Evolutionary conservation across 495 filamentous ascomycete genomes (phyloP).

Genomic region (Baudoinia panamericana): DNA sequence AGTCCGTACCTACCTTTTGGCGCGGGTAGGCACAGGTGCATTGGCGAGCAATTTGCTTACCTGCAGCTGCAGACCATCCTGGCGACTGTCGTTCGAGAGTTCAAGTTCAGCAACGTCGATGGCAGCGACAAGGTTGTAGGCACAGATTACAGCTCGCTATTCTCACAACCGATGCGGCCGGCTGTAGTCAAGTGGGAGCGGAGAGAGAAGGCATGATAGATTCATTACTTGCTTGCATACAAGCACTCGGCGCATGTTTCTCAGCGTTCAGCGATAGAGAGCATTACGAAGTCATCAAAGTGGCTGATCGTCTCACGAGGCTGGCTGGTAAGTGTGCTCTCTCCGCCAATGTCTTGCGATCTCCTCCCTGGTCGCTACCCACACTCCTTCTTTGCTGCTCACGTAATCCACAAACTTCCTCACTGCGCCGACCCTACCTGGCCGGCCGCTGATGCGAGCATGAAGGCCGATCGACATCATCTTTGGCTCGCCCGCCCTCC

Average conservation of each 20-base stretch:
- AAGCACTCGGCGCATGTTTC: too few relatives aligned
- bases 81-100: constrained; percentile 60
- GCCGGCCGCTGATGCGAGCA: constrained; percentile 4
- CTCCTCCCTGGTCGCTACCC: constrained; percentile 7
- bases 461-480: constrained; percentile 5
- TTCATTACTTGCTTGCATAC: not conserved
- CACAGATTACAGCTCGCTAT: constrained; percentile 60
- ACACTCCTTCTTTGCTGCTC: not conserved
- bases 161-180: constrained; percentile 21
- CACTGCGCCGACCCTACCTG: not conserved
- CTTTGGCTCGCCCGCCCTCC: constrained; percentile 1
- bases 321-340: not conserved
- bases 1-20: constrained; percentile 93
- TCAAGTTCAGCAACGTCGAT: constrained; percentile 60
- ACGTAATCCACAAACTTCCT: constrained; percentile 6
- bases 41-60: constrained; percentile 95
- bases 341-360: constrained; percentile 3
- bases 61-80: constrained; percentile 78
- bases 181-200: constrained; percentile 25
- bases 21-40: constrained; percentile 84
- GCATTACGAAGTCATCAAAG: constrained; percentile 34
- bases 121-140: constrained; percentile 47
- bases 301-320: not conserved
- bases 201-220: constrained; percentile 9
- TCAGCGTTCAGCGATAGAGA: too few relatives aligned